Base-by-base conservation (phyloP, 2,329 filamentous ascomycete species). In the Ilyonectria destructans region DNA sequence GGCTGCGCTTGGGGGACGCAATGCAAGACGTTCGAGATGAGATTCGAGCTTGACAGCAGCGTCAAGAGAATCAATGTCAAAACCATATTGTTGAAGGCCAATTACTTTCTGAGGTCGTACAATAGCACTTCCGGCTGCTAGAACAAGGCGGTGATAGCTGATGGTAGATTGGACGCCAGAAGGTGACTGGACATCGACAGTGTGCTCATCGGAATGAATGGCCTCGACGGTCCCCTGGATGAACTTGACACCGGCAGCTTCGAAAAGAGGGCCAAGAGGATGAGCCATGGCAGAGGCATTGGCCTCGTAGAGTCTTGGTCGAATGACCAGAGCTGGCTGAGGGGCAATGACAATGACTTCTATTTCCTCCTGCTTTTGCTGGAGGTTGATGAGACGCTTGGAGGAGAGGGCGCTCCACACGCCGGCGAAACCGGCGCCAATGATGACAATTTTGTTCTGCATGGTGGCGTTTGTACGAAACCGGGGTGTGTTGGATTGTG, bases 81-180 rank as follows among this genome's bases (percentile, higher is more conserved):
- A 83, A 0, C 75, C 71, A 62, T 83, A 63, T 23, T 81, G 26
- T 0, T 68, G n/a, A 2, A 83, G 71, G 0, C 82, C 81, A 0
- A 69, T 0, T 1, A 73, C 70, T 0, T 60, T 56, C 3, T 35
- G 31, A 0, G 82, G 81, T 4, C 69, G 74, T 0, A 74, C 51
- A 2, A 83, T 67, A 3, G 67, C 52, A 52, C 82, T 83, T 2
- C 82, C 81, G 0, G 81, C 78, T 0, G 82, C 80, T 0, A 84
- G 66, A 1, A 83, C 69, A 3, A 84, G 76, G 1, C 80, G 75
- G 57, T 79, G 72, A 26, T 81, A 84, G 10, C 2, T 1, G 4
- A 70, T 13, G 4, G 4, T 55, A 0, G 56, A 59, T 35, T 31
- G 23, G 1, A 7, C 2, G 1, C 74, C 75, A 0, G 67, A 26